Conservation (phyloP, 805 yeast species). For the Candida coleopterorum region DNA sequence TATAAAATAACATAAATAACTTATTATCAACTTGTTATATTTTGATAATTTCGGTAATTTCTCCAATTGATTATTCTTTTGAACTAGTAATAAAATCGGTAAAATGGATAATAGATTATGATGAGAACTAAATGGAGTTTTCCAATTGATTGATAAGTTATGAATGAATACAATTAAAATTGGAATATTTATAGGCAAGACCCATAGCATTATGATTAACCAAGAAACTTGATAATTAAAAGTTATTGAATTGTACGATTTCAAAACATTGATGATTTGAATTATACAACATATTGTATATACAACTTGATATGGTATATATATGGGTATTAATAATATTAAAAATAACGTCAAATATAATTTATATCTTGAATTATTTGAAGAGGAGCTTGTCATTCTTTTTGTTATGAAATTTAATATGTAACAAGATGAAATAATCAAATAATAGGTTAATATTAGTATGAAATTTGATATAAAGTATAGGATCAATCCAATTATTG, state of each 20-base stretch:
- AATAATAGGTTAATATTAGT: conserved; percentile 5
- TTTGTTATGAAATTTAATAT: background rate
- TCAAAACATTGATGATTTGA: conserved; percentile 52
- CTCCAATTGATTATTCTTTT: conserved; percentile 38
- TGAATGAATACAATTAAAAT: conserved; percentile 77
- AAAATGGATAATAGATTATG: conserved; percentile 75
- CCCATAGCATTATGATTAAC: conserved; percentile 67
- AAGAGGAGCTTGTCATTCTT: background rate
- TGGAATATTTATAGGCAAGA: conserved; percentile 75
- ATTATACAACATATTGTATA: conserved; percentile 55
- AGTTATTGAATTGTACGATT: conserved; percentile 15
- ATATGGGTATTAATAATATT: conserved; percentile 44
- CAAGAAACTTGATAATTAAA: conserved; percentile 61
- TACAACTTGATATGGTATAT: conserved; percentile 80
- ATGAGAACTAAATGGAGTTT: conserved; percentile 80
- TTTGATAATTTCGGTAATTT: conserved; percentile 23
- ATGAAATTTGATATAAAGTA: conserved; percentile 32
- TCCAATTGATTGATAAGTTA: conserved; percentile 72
- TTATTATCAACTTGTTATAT: conserved; percentile 5
- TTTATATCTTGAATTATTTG: conserved; percentile 12
- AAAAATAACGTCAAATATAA: conserved; percentile 8
- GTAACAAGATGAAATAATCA: background rate
- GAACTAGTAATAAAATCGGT: conserved; percentile 63
- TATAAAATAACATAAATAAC: conserved; percentile 40
- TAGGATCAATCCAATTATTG: conserved; percentile 57